A percentile compares a stretch with the other conserved stretches of the same genome.
Conservation (phyloP, 2,329 filamentous ascomycete species). For the Trematosphaeria pertusa region DNA sequence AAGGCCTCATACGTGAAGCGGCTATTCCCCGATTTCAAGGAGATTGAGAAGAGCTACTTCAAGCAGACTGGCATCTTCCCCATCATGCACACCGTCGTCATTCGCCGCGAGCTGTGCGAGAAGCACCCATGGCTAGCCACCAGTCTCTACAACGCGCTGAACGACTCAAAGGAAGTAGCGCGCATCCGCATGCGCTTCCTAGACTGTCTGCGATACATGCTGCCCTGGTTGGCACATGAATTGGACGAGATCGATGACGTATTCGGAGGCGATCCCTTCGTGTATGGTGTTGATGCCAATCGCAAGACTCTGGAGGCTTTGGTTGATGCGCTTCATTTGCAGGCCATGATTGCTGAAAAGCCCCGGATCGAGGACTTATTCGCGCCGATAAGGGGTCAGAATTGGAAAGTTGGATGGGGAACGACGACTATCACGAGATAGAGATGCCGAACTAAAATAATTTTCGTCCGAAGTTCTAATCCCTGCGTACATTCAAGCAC, state of each 20-base stretch:
- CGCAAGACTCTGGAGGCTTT: constrained; percentile 41
- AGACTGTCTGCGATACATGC: constrained; percentile 42
- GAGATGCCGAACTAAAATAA: not conserved
- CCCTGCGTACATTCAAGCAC: too few relatives aligned
- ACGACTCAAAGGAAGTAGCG: constrained; percentile 43
- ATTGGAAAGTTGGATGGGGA: constrained; percentile 7
- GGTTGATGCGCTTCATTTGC: constrained; percentile 38
- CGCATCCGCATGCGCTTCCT: constrained; percentile 33
- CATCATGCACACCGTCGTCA: constrained; percentile 42
- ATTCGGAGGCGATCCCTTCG: constrained; percentile 45
- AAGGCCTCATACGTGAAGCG: constrained; percentile 32
- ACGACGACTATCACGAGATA: constrained; percentile 6
- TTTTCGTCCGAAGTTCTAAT: too few relatives aligned
- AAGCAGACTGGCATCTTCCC: constrained; percentile 37
- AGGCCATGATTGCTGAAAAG: constrained; percentile 22
- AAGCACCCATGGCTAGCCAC: constrained; percentile 38
- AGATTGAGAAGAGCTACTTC: constrained; percentile 44
- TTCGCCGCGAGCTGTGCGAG: constrained; percentile 34
- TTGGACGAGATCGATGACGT: constrained; percentile 45
- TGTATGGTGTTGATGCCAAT: constrained; percentile 43
- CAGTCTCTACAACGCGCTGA: constrained; percentile 42
- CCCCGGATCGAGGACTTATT: constrained; percentile 42
- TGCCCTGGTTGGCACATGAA: constrained; percentile 43
- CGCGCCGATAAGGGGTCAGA: constrained; percentile 21
- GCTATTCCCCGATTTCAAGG: constrained; percentile 47